These are phyloP conservation scores for Colletotrichum ledebouriae DNA, from an alignment of 2,329 filamentous ascomycete species.

Conservation along the genomic window DNA sequence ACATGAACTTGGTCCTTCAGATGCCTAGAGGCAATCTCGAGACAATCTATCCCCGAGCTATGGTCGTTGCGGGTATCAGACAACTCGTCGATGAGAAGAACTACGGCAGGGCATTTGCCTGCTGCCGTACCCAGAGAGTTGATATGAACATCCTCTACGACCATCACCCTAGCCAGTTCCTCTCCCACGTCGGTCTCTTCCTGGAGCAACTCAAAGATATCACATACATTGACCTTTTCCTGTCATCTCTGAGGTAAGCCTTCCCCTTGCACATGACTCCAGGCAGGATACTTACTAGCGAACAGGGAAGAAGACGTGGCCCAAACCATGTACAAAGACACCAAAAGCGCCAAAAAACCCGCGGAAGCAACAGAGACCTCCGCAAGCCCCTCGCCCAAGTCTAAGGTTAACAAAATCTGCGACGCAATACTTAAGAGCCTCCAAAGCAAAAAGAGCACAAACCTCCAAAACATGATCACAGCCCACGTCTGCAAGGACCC, in stretches of 20 bases:
- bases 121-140: conserved; percentile 92
- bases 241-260: conserved; percentile 81
- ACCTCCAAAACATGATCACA: conserved; percentile 93
- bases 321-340: conserved; percentile 93
- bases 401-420: conserved; percentile 90
- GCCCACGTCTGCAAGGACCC: conserved; percentile 94
- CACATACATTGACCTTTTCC: conserved; percentile 88
- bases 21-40: conserved; percentile 97
- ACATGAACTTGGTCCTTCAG: conserved; percentile 87
- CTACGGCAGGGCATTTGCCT: conserved; percentile 86
- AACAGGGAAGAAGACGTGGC: conserved; percentile 89
- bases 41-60: conserved; percentile 91
- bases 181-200: conserved; percentile 81
- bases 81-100: conserved; percentile 83
- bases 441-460: conserved; percentile 68
- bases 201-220: conserved; percentile 86
- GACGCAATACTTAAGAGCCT: conserved; percentile 83
- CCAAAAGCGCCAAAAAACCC: conserved; percentile 60
- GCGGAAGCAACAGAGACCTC: conserved; percentile 38
- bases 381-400: conserved; percentile 43
- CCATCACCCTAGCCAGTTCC: conserved; percentile 88
- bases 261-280: conserved; percentile 47
- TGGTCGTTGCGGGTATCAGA: conserved; percentile 92
- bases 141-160: conserved; percentile 99
- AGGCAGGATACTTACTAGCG: conserved; percentile 46